phyloP scores from a whole-genome alignment of 2,329 filamentous ascomycete genomes.

The Xylariaceae sp. region DNA sequence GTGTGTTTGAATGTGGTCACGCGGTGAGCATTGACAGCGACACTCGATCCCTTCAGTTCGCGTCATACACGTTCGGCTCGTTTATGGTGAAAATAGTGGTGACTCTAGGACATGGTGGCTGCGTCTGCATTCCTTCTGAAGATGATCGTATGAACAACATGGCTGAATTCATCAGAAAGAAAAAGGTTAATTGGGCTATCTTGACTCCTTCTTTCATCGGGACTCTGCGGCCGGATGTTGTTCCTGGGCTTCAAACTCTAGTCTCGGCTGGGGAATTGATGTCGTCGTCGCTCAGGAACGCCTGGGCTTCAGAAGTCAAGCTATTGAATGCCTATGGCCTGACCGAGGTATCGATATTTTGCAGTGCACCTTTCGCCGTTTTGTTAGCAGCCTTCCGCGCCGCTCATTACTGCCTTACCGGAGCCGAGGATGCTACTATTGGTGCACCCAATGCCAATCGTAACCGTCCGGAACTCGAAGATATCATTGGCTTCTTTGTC shows the following conservation, averaged over 20 bases:
- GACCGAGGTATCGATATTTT: constrained; percentile 5
- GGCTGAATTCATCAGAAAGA: constrained; percentile 2
- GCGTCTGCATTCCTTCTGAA: constrained; percentile 10
- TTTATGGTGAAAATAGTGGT: constrained; percentile 5
- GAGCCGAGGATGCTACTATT: constrained; percentile 10
- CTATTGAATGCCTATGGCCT: constrained; percentile 10
- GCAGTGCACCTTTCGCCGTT: constrained; percentile 7
- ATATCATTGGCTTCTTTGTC: constrained; percentile 15
- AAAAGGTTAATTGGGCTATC: constrained; percentile 6
- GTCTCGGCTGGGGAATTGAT: constrained; percentile 8
- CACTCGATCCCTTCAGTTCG: constrained; percentile 9
- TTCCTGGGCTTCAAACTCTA: constrained; percentile 7
- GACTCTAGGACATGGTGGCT: constrained; percentile 7
- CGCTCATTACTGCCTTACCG: constrained; percentile 12
- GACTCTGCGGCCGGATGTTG: constrained; percentile 1
- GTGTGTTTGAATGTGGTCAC: constrained; percentile 1
- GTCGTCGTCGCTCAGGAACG: not conserved
- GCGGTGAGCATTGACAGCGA: constrained; percentile 1
- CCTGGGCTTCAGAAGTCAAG: constrained; percentile 4
- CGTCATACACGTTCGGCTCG: constrained; percentile 7
- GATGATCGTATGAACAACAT: constrained; percentile 10
- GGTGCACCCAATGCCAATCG: constrained; percentile 9
- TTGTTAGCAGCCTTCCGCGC: constrained; percentile 11
- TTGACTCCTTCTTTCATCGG: constrained; percentile 9
- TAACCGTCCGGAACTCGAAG: constrained; percentile 8